Conservation (phyloP, 2,329 filamentous ascomycete species). For the Emergomyces orientalis region DNA sequence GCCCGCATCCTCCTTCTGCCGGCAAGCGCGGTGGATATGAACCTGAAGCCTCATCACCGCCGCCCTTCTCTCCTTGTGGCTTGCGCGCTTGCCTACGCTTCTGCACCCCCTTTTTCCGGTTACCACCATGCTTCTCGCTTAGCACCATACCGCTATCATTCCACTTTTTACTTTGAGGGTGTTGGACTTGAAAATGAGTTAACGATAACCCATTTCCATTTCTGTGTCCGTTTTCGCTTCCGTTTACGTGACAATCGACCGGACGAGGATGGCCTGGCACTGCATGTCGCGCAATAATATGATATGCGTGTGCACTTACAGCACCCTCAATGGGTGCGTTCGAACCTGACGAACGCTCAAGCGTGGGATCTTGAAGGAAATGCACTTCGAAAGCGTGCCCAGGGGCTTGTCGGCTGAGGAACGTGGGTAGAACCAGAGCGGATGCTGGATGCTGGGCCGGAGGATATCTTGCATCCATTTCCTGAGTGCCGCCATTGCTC, state of each 20-base stretch:
- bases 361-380: neutral
- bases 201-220: neutral
- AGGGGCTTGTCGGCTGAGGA: neutral
- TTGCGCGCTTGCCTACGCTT: neutral
- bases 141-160: neutral
- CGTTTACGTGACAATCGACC: neutral
- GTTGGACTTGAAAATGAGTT: neutral
- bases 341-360: neutral
- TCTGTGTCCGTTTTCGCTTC: neutral
- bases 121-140: neutral
- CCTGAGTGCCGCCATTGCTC: neutral
- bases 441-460: neutral
- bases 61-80: neutral
- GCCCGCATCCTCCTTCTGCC: neutral
- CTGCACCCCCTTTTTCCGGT: neutral
- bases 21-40: no score
- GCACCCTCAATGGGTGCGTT: neutral
- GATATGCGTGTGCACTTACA: neutral
- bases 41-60: neutral
- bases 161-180: neutral
- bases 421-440: neutral
- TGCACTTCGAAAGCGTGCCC: neutral
- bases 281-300: neutral
- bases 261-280: neutral
- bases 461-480: neutral